Evolutionary conservation across 2,329 filamentous ascomycete species (phyloP).

Genomic region (Metarhizium humberi): DNA sequence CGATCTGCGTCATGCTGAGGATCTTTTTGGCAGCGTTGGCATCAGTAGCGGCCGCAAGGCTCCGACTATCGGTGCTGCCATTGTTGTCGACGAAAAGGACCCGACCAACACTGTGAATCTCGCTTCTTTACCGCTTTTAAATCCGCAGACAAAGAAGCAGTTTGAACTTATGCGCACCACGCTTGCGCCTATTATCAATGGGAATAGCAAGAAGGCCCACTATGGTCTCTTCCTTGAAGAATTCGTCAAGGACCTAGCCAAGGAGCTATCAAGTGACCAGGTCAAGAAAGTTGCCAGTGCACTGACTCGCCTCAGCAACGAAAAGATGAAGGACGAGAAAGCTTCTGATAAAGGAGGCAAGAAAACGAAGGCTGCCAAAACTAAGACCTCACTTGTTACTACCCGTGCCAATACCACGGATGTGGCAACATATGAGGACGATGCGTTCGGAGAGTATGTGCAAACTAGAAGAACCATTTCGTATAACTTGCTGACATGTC

Average conservation of each 20-base stretch:
- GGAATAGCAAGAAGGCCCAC: slow-evolving; percentile 77
- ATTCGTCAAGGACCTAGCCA: slow-evolving; percentile 76
- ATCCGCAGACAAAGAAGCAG: slow-evolving; percentile 76
- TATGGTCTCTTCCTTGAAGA: slow-evolving; percentile 88
- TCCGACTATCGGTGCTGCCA: slow-evolving; percentile 52
- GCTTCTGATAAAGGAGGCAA: slow-evolving; percentile 85
- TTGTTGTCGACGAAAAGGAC: slow-evolving; percentile 63
- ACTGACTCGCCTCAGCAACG: slow-evolving; percentile 84
- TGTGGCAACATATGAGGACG: slow-evolving; percentile 70
- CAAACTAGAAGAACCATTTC: neutral
- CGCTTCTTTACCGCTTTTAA: slow-evolving; percentile 72
- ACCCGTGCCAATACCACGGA: slow-evolving; percentile 55
- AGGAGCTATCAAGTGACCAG: slow-evolving; percentile 82
- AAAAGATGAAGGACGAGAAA: slow-evolving; percentile 99
- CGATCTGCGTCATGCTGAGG: slow-evolving; percentile 82
- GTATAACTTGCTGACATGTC: neutral
- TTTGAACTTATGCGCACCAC: slow-evolving; percentile 73
- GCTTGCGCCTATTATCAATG: slow-evolving; percentile 66
- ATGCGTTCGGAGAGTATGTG: slow-evolving; percentile 73
- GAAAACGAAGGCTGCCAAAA: slow-evolving; percentile 96
- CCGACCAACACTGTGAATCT: slow-evolving; percentile 76
- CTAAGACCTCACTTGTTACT: slow-evolving; percentile 74
- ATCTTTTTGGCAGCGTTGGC: slow-evolving; percentile 74
- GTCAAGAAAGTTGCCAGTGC: slow-evolving; percentile 92
- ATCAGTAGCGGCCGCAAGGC: slow-evolving; percentile 57